Base-by-base conservation (phyloP, 31 red algal species). In the Odonthalia washingtoniensis region DNA sequence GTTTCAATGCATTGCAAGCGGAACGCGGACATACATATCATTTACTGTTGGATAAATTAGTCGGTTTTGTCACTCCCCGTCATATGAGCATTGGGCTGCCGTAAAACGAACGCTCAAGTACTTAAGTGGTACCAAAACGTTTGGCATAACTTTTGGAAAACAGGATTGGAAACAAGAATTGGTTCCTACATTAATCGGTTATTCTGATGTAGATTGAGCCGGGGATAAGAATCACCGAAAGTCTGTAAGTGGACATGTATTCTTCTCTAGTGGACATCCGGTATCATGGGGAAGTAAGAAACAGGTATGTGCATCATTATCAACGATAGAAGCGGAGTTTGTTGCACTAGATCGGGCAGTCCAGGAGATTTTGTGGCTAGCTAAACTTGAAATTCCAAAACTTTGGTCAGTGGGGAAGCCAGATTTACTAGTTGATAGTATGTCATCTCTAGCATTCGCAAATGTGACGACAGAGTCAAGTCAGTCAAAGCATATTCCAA, bases 281-380 rank as follows among this genome's bases (percentile, higher is more conserved):
- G 32, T 86, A 0, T 39, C 41, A 36, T 75, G 69, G 70, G 44
- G 67, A 1, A 61, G 32, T 30, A 62, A 65, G 70, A 77, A 79
- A 37, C 73, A 88, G 26, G 24, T 3, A 24, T 24, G 74, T 36
- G 74, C 49, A 24, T 31, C 74, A 2, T 35, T 77, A 43, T 88
- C 85, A 1, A 88, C 85, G 52, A 72, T 52, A 0, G 62, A 88
- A 44, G 53, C 61, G 6, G 66, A 85, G 62, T 70, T 78, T 78
- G 74, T 88, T 2, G 73, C 74, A 31, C 17, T 88, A 18, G n/a
- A 49, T 0, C 45, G 66, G n/a, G 73, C 73, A 17, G 41, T 78
- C 21, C 0, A 72, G 0, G 73, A 88, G 46, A 34, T 32, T 2
- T n/a, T 88, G 2, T 88, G 74, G 85, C 37, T 88, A 64, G 41